A percentile compares a stretch with the other conserved stretches of the same genome.
These are phyloP conservation scores for Filosporella fistucella DNA, from an alignment of 495 filamentous ascomycete genomes.

Conservation along the genomic window DNA sequence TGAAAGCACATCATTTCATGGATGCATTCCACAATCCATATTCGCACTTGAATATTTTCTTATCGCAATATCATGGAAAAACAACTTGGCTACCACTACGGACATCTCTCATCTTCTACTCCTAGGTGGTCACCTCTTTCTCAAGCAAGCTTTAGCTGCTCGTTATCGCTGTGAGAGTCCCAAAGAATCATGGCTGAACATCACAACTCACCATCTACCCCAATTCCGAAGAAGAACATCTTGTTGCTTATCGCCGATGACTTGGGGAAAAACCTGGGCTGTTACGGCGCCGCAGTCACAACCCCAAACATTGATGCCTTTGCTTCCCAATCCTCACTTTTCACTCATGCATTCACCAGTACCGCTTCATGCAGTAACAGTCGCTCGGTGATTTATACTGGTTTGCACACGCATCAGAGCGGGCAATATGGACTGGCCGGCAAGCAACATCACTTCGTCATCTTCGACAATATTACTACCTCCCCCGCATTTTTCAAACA, in stretches of 20 bases:
- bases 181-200: not conserved
- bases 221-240: slow-evolving; percentile 26
- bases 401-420: slow-evolving; percentile 41
- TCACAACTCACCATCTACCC: not conserved
- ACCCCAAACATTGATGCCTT: slow-evolving; percentile 37
- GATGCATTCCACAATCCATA: not conserved
- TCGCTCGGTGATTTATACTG: slow-evolving; percentile 40
- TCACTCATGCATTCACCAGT: slow-evolving; percentile 37
- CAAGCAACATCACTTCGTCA: slow-evolving; percentile 34
- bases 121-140: too few species aligned
- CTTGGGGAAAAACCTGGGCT: slow-evolving; percentile 33
- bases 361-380: slow-evolving; percentile 42
- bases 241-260: slow-evolving; percentile 40
- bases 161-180: too few species aligned
- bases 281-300: slow-evolving; percentile 32
- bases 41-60: not conserved
- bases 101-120: too few species aligned
- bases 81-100: too few species aligned
- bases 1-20: slow-evolving; percentile 1
- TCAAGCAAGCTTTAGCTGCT: too few species aligned
- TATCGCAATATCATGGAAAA: not conserved
- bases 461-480: slow-evolving; percentile 36
- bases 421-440: slow-evolving; percentile 38
- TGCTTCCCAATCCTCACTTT: slow-evolving; percentile 29
- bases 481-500: slow-evolving; percentile 31